phyloP scores from a whole-genome alignment of 352 stramenopile species.

The Phytophthora pistaciae region DNA sequence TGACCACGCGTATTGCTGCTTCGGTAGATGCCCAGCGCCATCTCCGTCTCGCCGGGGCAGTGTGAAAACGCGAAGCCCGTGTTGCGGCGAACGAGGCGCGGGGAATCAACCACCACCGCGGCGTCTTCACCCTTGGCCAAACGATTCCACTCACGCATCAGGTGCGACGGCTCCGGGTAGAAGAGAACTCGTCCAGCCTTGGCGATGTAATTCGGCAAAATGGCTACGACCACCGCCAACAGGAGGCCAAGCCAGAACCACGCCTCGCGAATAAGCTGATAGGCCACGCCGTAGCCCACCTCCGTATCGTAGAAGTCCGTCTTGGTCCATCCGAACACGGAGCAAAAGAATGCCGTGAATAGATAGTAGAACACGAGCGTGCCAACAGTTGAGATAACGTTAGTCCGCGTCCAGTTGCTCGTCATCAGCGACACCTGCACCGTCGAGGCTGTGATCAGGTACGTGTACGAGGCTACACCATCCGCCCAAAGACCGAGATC shows the following conservation, averaged over 20 bases:
- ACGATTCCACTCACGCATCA: conserved; percentile 93
- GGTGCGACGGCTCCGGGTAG: conserved; percentile 88
- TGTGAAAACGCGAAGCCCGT: conserved; percentile 91
- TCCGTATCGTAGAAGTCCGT: conserved; percentile 86
- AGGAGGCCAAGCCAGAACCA: conserved; percentile 91
- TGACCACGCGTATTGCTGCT: conserved; percentile 31
- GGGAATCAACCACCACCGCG: conserved; percentile 63
- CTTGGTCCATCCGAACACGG: conserved; percentile 79
- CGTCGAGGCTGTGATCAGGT: conserved; percentile 88
- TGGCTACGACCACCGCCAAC: conserved; percentile 57
- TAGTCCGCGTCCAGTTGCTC: conserved; percentile 88
- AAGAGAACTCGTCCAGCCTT: conserved; percentile 89
- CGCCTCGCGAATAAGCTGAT: conserved; percentile 63
- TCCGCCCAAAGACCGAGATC: conserved; percentile 84
- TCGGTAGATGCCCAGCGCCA: conserved; percentile 63
- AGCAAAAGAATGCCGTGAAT: conserved; percentile 88
- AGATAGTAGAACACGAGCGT: conserved; percentile 89
- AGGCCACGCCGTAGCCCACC: conserved; percentile 69
- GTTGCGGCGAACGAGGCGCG: conserved; percentile 83
- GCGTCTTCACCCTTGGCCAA: conserved; percentile 82
- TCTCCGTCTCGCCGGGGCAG: conserved; percentile 76
- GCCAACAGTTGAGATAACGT: conserved; percentile 77
- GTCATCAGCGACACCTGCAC: conserved; percentile 89
- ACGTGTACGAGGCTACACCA: conserved; percentile 87
- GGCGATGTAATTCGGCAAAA: conserved; percentile 89